A percentile compares a stretch with the other conserved stretches of the same genome.
phyloP scores from a whole-genome alignment of 495 filamentous ascomycete genomes.

The Trypethelium eluteriae region DNA sequence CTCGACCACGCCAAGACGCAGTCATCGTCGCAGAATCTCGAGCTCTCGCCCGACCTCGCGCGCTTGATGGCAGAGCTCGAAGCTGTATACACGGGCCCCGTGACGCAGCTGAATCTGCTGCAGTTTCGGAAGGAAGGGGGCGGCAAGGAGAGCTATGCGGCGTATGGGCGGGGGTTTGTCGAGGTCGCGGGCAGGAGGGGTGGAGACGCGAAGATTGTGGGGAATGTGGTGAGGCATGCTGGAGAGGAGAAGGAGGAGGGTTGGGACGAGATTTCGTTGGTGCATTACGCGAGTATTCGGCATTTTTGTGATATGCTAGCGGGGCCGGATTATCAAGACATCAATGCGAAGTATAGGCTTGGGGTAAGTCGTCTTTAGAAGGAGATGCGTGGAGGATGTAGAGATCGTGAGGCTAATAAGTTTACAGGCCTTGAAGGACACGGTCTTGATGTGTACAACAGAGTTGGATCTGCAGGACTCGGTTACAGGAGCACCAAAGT shows the following conservation, averaged over 20 bases:
- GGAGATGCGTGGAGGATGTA: not conserved
- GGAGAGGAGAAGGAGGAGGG: constrained; percentile 30
- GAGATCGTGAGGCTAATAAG: constrained; percentile 24
- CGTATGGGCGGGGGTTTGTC: constrained; percentile 53
- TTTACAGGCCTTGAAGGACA: constrained; percentile 52
- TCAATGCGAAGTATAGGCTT: constrained; percentile 44
- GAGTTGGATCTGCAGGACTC: constrained; percentile 44
- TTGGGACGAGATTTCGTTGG: constrained; percentile 55
- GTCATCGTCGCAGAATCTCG: constrained; percentile 45
- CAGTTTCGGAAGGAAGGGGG: constrained; percentile 44
- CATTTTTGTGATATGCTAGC: constrained; percentile 62
- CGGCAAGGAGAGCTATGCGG: constrained; percentile 47
- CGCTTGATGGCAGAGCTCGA: constrained; percentile 40
- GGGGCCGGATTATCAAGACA: constrained; percentile 55
- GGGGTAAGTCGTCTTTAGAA: not conserved
- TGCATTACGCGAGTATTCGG: constrained; percentile 56
- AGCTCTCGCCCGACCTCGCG: constrained; percentile 45
- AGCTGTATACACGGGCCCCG: constrained; percentile 37
- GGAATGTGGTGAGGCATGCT: constrained; percentile 42
- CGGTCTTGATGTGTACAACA: constrained; percentile 54
- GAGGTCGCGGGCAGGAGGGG: constrained; percentile 48
- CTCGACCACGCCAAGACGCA: constrained; percentile 32
- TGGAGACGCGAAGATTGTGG: constrained; percentile 56
- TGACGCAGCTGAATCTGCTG: constrained; percentile 64
- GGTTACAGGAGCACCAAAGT: constrained; percentile 18